phyloP scores from a whole-genome alignment of 371 early-diverging fungal genomes.

The Lichtheimia ramosa region DNA sequence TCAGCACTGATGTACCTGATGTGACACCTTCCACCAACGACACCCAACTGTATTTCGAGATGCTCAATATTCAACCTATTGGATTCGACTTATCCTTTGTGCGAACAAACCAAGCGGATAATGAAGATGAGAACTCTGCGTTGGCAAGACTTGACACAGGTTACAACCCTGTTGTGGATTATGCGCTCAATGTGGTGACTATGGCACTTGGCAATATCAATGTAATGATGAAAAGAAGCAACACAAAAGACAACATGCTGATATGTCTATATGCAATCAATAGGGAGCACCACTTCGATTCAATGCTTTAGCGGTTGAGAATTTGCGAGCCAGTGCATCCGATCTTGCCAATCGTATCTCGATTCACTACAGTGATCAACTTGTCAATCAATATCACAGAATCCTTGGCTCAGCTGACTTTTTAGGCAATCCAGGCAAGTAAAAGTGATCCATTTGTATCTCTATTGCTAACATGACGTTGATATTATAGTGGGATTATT shows the following conservation, averaged over 20 bases:
- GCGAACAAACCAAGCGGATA: conserved; percentile 74
- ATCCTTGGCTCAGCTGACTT: conserved; percentile 96
- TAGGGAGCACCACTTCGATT: conserved; percentile 88
- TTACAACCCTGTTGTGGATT: background rate
- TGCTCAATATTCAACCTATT: conserved; percentile 92
- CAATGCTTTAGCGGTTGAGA: conserved; percentile 91
- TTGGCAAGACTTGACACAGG: background rate
- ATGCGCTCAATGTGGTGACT: conserved; percentile 81
- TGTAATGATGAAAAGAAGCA: conserved; percentile 34
- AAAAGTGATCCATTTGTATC: background rate
- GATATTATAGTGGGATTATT: conserved; percentile 80
- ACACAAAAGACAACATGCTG: too few species aligned
- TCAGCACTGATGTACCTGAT: conserved; percentile 70
- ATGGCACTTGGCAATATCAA: conserved; percentile 97
- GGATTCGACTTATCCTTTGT: conserved; percentile 92
- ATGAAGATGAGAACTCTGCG: conserved; percentile 50
- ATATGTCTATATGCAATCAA: too few species aligned
- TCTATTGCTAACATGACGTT: background rate
- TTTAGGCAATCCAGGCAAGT: conserved; percentile 87
- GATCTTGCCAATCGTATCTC: conserved; percentile 79
- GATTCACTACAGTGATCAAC: conserved; percentile 88
- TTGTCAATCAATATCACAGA: conserved; percentile 89
- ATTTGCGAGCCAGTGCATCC: conserved; percentile 78
- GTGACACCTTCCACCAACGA: conserved; percentile 66
- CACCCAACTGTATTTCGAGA: conserved; percentile 89